Evolutionary conservation across 345 rosid genomes (phyloP).

Genomic region (Punica granatum): DNA sequence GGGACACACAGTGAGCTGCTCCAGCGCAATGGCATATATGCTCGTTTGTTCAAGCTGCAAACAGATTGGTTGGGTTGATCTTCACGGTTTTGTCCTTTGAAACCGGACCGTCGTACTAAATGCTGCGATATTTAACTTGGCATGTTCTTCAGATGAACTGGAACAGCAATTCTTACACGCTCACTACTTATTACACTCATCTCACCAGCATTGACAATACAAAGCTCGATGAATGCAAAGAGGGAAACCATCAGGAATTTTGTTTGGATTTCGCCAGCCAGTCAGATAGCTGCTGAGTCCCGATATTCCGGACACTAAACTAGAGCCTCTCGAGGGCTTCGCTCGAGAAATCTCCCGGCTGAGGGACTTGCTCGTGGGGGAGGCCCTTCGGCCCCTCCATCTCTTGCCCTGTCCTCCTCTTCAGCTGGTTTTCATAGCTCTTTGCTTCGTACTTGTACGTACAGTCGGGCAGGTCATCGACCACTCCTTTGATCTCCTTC

Average conservation of each 20-base stretch:
- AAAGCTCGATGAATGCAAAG: too few species aligned
- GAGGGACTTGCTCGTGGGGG: slow-evolving; percentile 28
- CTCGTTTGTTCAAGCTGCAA: slow-evolving; percentile 21
- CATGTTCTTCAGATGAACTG: too few species aligned
- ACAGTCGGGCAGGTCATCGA: slow-evolving; percentile 8
- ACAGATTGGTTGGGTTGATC: slow-evolving; percentile 18
- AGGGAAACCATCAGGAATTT: too few species aligned
- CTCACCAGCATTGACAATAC: too few species aligned
- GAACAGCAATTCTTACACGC: too few species aligned
- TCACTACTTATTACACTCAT: too few species aligned
- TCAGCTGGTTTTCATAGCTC: not conserved
- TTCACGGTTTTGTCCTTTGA: not conserved
- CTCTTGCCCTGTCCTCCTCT: not conserved
- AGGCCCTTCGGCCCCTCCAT: slow-evolving; percentile 14
- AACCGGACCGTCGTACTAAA: too few species aligned
- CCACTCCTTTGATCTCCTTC: slow-evolving; percentile 26
- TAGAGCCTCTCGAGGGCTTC: slow-evolving; percentile 22
- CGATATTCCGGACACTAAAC: not conserved
- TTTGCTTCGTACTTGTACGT: not conserved
- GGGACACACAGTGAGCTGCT: slow-evolving; percentile 34
- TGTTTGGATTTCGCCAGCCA: too few species aligned
- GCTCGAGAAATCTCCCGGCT: slow-evolving; percentile 25
- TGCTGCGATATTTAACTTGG: too few species aligned
- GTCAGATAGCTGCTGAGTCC: too few species aligned
- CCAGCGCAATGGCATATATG: slow-evolving; percentile 23